phyloP scores from a whole-genome alignment of 371 early-diverging fungal genomes.

The Rhizomucor pusillus region DNA sequence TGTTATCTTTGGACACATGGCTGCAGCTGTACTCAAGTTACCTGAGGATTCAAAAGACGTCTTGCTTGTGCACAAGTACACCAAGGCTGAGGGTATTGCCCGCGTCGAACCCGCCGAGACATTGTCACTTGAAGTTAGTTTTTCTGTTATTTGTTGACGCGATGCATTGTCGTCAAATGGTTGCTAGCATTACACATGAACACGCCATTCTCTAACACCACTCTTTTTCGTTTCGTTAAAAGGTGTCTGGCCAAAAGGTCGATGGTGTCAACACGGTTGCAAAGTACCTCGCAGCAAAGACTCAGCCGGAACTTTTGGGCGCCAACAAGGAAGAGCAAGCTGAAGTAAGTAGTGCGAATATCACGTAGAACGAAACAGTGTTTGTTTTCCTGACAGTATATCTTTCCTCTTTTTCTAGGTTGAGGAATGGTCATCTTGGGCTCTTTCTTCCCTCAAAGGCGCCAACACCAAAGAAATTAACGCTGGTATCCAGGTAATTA shows the following conservation, averaged over 20 bases:
- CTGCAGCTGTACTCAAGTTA: slow-evolving; percentile 29
- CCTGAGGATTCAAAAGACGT: slow-evolving; percentile 41
- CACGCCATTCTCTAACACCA: too few species aligned
- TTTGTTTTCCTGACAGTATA: slow-evolving; percentile 22
- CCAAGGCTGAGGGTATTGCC: slow-evolving; percentile 25
- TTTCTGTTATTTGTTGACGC: too few species aligned
- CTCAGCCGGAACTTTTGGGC: slow-evolving; percentile 51
- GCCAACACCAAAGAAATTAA: slow-evolving; percentile 39
- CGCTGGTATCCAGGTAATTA: slow-evolving; percentile 39
- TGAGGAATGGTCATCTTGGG: slow-evolving; percentile 45
- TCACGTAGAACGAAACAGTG: too few species aligned
- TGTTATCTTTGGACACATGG: too few species aligned
- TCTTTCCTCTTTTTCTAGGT: slow-evolving; percentile 35
- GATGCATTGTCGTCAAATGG: slow-evolving; percentile 29
- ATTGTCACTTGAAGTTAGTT: too few species aligned
- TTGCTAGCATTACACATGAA: neutral
- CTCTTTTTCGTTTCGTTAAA: neutral
- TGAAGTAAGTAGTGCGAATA: slow-evolving; percentile 29
- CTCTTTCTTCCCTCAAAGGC: slow-evolving; percentile 27
- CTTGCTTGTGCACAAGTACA: slow-evolving; percentile 29
- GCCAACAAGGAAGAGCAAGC: slow-evolving; percentile 52
- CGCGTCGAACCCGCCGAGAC: slow-evolving; percentile 22
- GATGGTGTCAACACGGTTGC: slow-evolving; percentile 54
- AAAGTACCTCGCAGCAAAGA: slow-evolving; percentile 50
- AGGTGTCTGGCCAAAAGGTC: slow-evolving; percentile 44